Percentiles rank a stretch among this genome's conserved stretches.
These are phyloP conservation scores for Sporothrix inflata DNA, from an alignment of 2,329 filamentous ascomycete genomes.

Conservation along the genomic window DNA sequence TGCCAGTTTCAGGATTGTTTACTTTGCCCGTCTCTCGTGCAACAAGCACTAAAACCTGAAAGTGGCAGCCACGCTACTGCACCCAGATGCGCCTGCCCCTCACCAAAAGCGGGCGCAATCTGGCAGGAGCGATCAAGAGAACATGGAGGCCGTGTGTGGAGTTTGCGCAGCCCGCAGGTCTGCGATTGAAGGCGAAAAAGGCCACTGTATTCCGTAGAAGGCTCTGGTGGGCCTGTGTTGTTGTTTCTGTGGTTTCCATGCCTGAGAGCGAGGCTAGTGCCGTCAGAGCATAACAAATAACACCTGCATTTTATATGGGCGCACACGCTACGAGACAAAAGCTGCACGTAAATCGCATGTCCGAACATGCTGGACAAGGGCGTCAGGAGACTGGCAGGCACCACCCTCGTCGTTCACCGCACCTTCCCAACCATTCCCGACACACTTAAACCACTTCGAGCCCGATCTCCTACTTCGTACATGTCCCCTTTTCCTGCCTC, in stretches of 20 bases:
- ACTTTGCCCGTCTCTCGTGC: conserved; percentile 23
- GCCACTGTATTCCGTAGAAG: background rate
- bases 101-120: background rate
- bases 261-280: conserved; percentile 14
- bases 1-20: conserved; percentile 24
- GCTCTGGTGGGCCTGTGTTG: conserved; percentile 23
- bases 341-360: conserved; percentile 7
- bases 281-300: conserved; percentile 25
- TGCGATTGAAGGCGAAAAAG: background rate
- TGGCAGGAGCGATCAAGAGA: conserved; percentile 2
- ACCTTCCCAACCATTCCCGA: conserved; percentile 16
- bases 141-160: conserved; percentile 13
- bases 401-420: conserved; percentile 10
- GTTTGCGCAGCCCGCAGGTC: conserved; percentile 1
- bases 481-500: conserved; percentile 3
- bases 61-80: conserved; percentile 17
- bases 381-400: conserved; percentile 23
- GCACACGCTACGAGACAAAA: conserved; percentile 1
- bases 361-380: background rate
- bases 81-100: conserved; percentile 19
- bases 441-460: background rate
- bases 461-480: conserved; percentile 12
- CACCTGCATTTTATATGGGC: conserved; percentile 4
- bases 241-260: conserved; percentile 34
- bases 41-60: conserved; percentile 10